phyloP scores from a whole-genome alignment of 495 filamentous ascomycete species.

The Hypoxylon cercidicola region DNA sequence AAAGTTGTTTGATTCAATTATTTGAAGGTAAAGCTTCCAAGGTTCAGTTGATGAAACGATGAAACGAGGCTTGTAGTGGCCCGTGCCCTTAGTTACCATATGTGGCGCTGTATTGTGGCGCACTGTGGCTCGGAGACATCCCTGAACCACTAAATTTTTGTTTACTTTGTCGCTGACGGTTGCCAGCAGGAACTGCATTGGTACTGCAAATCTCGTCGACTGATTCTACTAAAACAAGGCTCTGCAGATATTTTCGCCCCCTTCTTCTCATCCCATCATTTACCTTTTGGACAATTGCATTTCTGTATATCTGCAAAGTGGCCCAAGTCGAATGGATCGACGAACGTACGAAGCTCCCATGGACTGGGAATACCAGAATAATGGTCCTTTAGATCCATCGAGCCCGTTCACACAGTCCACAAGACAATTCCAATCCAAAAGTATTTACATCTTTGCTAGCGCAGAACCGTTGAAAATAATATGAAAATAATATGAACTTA shows the following conservation, averaged over 20 bases:
- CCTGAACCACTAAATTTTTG: slow-evolving; percentile 23
- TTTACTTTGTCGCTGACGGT: slow-evolving; percentile 38
- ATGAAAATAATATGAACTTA: background rate
- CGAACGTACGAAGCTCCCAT: slow-evolving; percentile 58
- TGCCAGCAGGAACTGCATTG: slow-evolving; percentile 35
- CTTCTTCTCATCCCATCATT: background rate
- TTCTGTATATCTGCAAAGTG: slow-evolving; percentile 8
- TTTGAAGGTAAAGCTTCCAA: too few species aligned
- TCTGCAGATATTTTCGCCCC: background rate
- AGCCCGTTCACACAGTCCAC: slow-evolving; percentile 58
- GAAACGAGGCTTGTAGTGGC: too few species aligned
- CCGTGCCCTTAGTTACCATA: too few species aligned
- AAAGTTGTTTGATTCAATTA: too few species aligned
- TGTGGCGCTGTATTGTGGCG: background rate
- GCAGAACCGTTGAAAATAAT: background rate
- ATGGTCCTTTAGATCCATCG: slow-evolving; percentile 56
- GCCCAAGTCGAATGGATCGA: slow-evolving; percentile 49
- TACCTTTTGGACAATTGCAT: background rate
- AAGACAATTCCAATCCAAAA: slow-evolving; percentile 33
- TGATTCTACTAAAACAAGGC: background rate
- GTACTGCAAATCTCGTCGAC: slow-evolving; percentile 8
- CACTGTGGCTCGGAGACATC: background rate
- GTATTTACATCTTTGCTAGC: slow-evolving; percentile 14
- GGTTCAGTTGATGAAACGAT: too few species aligned
- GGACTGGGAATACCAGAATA: slow-evolving; percentile 62